Percentiles rank a stretch among this genome's conserved stretches.
Conservation (phyloP, 1,139 yeast species). For the Kodamaea arcana region DNA sequence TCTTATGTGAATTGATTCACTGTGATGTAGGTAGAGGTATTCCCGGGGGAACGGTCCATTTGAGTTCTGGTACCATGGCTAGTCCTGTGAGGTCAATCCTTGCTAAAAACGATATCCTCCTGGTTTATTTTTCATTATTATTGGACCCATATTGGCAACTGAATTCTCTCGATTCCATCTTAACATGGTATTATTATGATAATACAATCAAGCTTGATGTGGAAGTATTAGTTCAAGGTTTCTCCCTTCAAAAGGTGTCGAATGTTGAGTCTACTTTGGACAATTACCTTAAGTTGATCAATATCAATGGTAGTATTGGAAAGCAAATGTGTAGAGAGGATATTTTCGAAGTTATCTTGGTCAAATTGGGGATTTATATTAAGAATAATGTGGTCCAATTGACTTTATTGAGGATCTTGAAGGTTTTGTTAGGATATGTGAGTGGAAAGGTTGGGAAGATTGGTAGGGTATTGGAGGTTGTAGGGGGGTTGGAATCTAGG, state of each 20-base stretch:
- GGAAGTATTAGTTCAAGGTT: constrained; percentile 32
- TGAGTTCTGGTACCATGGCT: no score
- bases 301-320: constrained; percentile 18
- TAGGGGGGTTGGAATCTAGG: constrained; percentile 19
- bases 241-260: constrained; percentile 36
- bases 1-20: constrained; percentile 59
- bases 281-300: constrained; percentile 33
- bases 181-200: constrained; percentile 36
- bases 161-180: constrained; percentile 58
- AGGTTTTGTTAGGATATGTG: constrained; percentile 16
- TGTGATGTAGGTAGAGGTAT: no score
- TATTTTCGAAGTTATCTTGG: constrained; percentile 26
- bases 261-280: constrained; percentile 41
- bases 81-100: constrained; percentile 35
- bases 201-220: constrained; percentile 22
- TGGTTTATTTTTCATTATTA: constrained; percentile 45
- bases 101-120: constrained; percentile 38
- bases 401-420: constrained; percentile 31
- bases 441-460: constrained; percentile 5
- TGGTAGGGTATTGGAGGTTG: constrained; percentile 8
- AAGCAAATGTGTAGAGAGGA: constrained; percentile 23
- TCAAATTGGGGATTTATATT: constrained; percentile 24
- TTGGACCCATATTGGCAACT: constrained; percentile 69
- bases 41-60: no score
- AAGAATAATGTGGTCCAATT: constrained; percentile 39